Conservation (phyloP, 2,329 filamentous ascomycete genomes). For the Fusarium globosum region DNA sequence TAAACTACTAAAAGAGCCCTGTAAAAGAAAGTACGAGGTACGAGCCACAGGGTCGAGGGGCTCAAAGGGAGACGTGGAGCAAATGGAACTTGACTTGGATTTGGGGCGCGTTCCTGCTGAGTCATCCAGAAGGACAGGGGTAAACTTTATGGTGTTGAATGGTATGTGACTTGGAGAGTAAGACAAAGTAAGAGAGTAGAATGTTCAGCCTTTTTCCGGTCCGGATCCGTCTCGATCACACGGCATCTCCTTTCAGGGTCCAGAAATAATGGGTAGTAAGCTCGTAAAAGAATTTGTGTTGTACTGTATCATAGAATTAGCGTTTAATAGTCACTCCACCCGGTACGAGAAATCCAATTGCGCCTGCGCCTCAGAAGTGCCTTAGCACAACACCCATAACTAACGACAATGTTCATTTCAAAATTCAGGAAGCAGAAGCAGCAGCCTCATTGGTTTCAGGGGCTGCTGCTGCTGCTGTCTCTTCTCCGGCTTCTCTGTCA, state of each 20-base stretch:
- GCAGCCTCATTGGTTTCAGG: slow-evolving; percentile 24
- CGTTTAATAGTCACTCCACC: neutral
- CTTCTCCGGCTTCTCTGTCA: slow-evolving; percentile 40
- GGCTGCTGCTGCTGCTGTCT: neutral
- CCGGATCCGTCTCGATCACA: slow-evolving; percentile 8
- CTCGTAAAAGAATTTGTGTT: slow-evolving; percentile 23
- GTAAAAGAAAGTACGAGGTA: slow-evolving; percentile 3
- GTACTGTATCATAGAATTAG: slow-evolving; percentile 22
- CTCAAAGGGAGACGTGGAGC: slow-evolving; percentile 38
- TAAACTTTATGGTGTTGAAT: neutral
- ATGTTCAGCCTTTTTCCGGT: slow-evolving; percentile 18
- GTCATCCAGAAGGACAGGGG: slow-evolving; percentile 24
- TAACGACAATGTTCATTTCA: neutral
- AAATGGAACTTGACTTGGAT: slow-evolving; percentile 10
- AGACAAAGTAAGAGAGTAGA: neutral
- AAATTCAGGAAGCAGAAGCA: slow-evolving; percentile 15
- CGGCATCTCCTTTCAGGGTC: slow-evolving; percentile 9
- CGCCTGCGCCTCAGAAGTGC: neutral
- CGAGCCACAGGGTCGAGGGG: slow-evolving; percentile 36
- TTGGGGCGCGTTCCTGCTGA: slow-evolving; percentile 23
- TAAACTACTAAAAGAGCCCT: slow-evolving; percentile 10
- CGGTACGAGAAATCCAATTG: neutral
- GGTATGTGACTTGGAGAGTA: neutral
- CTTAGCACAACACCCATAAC: slow-evolving; percentile 1
- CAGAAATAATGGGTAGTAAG: slow-evolving; percentile 10